Evolutionary conservation across 108 stramenopile species (phyloP).

Genomic region (Mediolabrus comicus): DNA sequence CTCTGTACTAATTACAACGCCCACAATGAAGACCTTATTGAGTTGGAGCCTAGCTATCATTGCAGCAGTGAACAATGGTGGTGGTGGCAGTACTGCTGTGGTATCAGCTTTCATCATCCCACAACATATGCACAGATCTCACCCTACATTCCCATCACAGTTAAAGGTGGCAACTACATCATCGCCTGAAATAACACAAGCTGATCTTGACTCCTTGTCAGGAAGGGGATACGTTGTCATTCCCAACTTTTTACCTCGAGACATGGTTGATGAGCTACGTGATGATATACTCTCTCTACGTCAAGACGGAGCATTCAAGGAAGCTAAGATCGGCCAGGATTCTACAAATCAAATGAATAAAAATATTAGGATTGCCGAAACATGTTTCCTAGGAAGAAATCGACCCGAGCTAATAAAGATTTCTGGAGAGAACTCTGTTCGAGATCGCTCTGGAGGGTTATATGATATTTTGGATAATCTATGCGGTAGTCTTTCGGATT

Average conservation of each 20-base stretch:
- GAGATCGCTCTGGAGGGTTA: conserved; percentile 32
- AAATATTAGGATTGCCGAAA: conserved; percentile 70
- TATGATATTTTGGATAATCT: conserved; percentile 58
- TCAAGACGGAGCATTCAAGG: conserved; percentile 39
- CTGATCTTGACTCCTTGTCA: conserved; percentile 23
- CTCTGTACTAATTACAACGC: too few relatives aligned
- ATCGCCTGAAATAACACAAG: conserved; percentile 17
- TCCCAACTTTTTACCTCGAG: conserved; percentile 50
- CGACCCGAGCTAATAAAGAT: conserved; percentile 34
- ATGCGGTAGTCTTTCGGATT: conserved; percentile 41
- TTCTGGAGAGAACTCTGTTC: conserved; percentile 12
- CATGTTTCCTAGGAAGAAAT: conserved; percentile 59
- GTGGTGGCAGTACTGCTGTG: too few relatives aligned
- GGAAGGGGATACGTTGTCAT: conserved; percentile 62
- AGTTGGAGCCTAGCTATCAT: background rate
- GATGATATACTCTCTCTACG: conserved; percentile 57
- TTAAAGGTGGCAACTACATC: background rate
- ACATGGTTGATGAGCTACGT: conserved; percentile 53
- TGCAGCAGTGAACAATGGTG: background rate
- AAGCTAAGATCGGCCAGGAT: conserved; percentile 77
- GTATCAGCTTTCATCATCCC: background rate
- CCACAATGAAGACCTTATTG: background rate
- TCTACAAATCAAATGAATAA: conserved; percentile 59
- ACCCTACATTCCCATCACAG: background rate
- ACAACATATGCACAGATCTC: background rate